Evolutionary conservation across 2,329 filamentous ascomycete species (phyloP).

Genomic region (Clathrospora elynae): DNA sequence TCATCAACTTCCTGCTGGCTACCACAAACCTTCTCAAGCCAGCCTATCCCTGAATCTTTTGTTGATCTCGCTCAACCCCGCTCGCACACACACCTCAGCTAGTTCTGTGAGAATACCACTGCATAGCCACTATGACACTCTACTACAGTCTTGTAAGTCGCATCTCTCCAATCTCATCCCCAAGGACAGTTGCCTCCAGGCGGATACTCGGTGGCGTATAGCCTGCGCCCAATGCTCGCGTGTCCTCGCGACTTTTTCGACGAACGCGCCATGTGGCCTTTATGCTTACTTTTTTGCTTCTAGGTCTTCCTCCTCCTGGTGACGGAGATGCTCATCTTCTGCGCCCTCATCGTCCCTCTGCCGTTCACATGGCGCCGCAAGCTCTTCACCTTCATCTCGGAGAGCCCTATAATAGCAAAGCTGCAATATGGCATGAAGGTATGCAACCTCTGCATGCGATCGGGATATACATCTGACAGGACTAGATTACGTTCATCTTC

Average conservation of each 20-base stretch:
- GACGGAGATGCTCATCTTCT: conserved; percentile 81
- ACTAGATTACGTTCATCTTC: conserved; percentile 93
- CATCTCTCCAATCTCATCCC: not conserved
- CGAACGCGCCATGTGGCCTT: conserved; percentile 18
- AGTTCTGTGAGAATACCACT: conserved; percentile 25
- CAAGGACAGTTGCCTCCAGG: too few relatives aligned
- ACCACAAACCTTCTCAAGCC: conserved; percentile 2
- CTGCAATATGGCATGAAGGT: conserved; percentile 95
- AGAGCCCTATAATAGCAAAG: conserved; percentile 83
- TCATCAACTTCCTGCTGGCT: conserved; percentile 4
- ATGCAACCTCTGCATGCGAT: conserved; percentile 15
- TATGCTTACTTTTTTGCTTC: conserved; percentile 35
- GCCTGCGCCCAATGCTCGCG: conserved; percentile 9
- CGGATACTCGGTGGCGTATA: too few relatives aligned
- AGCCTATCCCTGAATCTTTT: conserved; percentile 5
- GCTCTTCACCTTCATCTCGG: conserved; percentile 95
- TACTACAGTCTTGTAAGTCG: conserved; percentile 69
- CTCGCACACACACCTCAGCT: conserved; percentile 28
- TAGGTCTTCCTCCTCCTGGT: conserved; percentile 85
- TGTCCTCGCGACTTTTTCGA: conserved; percentile 1
- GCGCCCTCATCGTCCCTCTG: conserved; percentile 81
- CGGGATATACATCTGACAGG: conserved; percentile 15
- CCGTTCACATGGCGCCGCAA: conserved; percentile 84
- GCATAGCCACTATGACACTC: conserved; percentile 65
- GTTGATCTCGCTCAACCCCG: conserved; percentile 24